Base-by-base conservation (phyloP, 352 stramenopile species). In the Saprolegnia parasitica region DNA sequence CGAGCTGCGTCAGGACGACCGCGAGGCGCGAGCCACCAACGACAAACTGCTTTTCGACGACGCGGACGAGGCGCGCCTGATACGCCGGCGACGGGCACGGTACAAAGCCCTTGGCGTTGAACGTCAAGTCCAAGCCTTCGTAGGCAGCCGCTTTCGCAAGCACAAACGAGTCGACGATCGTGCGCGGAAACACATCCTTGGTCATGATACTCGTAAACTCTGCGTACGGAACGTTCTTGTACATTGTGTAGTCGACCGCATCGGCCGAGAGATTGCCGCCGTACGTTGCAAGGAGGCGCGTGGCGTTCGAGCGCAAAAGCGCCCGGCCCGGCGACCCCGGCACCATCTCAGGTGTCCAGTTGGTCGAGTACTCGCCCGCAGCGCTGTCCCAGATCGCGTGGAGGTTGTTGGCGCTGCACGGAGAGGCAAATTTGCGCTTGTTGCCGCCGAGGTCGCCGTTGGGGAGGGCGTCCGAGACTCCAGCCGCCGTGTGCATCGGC, bases 351-450 rank as follows among this genome's bases (percentile, higher is more conserved):
- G 76, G 55, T 13, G 68, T 66, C 83, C 83, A 91, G 68, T 89
- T 81, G 35, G 76, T 50, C 32, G 71, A 77, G 11, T 80, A 81
- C 20, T 80, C 56, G 15, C 83, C 83, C 23, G 76, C 81, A 23
- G 77, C 80, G 15, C 74, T 76, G 32, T 91, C 83, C 77, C 79
- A 91, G 18, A 89, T 71, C 4, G 80, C 79, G 71, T 91, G 83
- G 35, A 89, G 66, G 79, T 91, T 91, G 47, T 68, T 78, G 20
- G 42, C 46, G 4, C 54, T 73, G 46, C 83, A 91, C 3, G 80
- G 78, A 5, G 61, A 72, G 26, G 46, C 61, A 45, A 91, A 89
- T 23, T 71, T 75, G 67, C 86, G 86, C 11, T 65, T 74, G 81
- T 90, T 90, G 35, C 83, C 81, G 18, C 83, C 83, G 8, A 70